Evolutionary conservation across 139 green algal genomes (phyloP).

Genomic region (Desmodesmus armatus): DNA sequence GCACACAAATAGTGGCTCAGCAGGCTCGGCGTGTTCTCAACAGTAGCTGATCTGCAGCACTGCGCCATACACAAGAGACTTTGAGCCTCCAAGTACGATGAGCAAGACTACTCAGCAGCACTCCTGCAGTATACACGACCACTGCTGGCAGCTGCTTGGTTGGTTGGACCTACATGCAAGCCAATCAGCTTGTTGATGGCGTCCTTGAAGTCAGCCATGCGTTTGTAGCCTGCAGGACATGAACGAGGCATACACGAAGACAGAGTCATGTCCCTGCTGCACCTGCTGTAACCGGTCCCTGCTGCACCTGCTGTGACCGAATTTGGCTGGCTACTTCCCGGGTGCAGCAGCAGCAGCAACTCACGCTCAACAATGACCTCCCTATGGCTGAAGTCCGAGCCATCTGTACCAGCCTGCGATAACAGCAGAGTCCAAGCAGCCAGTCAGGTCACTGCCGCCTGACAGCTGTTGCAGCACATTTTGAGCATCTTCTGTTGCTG

Average conservation of each 20-base stretch:
- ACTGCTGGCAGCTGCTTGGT: not conserved
- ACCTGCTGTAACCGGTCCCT: too few species aligned
- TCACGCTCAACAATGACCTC: constrained; percentile 46
- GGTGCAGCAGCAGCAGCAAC: constrained; percentile 9
- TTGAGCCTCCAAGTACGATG: too few species aligned
- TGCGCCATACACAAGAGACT: too few species aligned
- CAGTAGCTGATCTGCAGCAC: too few species aligned
- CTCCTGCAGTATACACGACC: not conserved
- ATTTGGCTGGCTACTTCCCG: too few species aligned
- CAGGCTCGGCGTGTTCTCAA: too few species aligned
- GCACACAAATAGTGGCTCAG: too few species aligned
- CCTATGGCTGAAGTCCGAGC: constrained; percentile 34
- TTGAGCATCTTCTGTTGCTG: not conserved
- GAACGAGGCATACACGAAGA: not conserved
- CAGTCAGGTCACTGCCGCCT: not conserved
- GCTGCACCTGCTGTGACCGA: not conserved
- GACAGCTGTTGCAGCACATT: not conserved
- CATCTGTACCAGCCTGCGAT: constrained; percentile 36
- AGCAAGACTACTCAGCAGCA: too few species aligned
- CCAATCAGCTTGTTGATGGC: constrained; percentile 32
- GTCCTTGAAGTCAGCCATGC: constrained; percentile 42
- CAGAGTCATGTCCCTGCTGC: not conserved
- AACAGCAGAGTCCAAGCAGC: not conserved
- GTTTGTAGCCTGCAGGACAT: constrained; percentile 32
- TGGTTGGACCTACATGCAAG: constrained; percentile 30